Conservation (phyloP, 495 filamentous ascomycete genomes). For the Aspergillus kassunensis region DNA sequence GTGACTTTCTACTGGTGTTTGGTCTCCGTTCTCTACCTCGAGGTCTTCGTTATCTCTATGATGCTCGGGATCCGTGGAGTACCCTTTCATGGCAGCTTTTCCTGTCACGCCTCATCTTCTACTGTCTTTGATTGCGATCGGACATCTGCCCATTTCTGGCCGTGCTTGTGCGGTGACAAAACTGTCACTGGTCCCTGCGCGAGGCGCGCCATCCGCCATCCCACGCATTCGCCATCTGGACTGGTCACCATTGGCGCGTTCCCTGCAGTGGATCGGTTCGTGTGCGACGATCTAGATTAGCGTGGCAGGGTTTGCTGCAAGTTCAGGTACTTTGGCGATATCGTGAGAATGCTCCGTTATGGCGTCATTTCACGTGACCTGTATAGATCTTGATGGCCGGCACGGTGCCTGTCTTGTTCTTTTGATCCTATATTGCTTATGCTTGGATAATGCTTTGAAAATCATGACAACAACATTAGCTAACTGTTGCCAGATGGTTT, state of each 20-base stretch:
- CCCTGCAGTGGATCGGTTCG: conserved; percentile 19
- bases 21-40: background rate
- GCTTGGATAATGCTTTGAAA: background rate
- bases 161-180: conserved; percentile 1
- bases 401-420: no score
- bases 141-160: background rate
- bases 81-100: background rate
- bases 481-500: conserved; percentile 31
- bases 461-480: conserved; percentile 2
- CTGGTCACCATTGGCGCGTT: conserved; percentile 16
- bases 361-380: conserved; percentile 45
- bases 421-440: background rate
- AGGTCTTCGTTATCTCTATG: no score
- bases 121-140: conserved; percentile 2
- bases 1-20: background rate
- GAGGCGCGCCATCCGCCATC: conserved; percentile 8
- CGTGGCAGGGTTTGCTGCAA: conserved; percentile 16
- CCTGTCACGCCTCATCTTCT: background rate
- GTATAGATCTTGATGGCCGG: no score
- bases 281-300: conserved; percentile 17
- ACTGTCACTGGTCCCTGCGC: conserved; percentile 9
- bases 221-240: conserved; percentile 16
- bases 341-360: conserved; percentile 29
- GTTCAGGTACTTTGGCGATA: conserved; percentile 19
- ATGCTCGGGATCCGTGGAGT: no score